Evolutionary conservation across 768 basidiomycete species (phyloP).

Genomic region (Pleurotus citrinopileatus): DNA sequence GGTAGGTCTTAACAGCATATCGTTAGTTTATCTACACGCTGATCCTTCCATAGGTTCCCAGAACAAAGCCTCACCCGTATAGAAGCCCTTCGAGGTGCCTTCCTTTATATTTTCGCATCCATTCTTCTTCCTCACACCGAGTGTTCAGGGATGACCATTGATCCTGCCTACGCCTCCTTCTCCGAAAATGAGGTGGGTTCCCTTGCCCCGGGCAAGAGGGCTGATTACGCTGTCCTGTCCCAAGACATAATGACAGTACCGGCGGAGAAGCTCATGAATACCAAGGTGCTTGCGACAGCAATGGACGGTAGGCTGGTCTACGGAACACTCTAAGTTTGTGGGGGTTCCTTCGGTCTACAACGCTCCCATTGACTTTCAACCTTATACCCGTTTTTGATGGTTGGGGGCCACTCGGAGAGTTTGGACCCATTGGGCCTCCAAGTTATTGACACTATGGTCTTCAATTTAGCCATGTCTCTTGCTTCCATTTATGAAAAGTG

Average conservation of each 20-base stretch:
- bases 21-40: background rate
- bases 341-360: background rate
- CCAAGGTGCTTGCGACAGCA: conserved; percentile 70
- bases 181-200: conserved; percentile 73
- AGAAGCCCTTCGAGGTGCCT: conserved; percentile 71
- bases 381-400: background rate
- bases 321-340: conserved; percentile 25
- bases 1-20: conserved; percentile 58
- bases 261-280: conserved; percentile 54
- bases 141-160: conserved; percentile 82
- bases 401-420: background rate
- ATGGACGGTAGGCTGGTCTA: conserved; percentile 65
- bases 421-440: conserved; percentile 3
- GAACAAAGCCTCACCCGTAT: conserved; percentile 70
- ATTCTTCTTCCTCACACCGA: background rate
- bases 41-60: conserved; percentile 86
- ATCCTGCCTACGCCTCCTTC: conserved; percentile 87
- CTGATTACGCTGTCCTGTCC: conserved; percentile 84
- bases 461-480: background rate
- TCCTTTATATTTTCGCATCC: background rate
- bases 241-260: conserved; percentile 77
- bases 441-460: background rate
- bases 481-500: too few species aligned
- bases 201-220: conserved; percentile 71
- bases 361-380: background rate